Percentiles rank a stretch among this genome's conserved stretches.
These are phyloP conservation scores for Polychytrium aggregatum DNA, from an alignment of 192 early-diverging fungal species.

Conservation along the genomic window DNA sequence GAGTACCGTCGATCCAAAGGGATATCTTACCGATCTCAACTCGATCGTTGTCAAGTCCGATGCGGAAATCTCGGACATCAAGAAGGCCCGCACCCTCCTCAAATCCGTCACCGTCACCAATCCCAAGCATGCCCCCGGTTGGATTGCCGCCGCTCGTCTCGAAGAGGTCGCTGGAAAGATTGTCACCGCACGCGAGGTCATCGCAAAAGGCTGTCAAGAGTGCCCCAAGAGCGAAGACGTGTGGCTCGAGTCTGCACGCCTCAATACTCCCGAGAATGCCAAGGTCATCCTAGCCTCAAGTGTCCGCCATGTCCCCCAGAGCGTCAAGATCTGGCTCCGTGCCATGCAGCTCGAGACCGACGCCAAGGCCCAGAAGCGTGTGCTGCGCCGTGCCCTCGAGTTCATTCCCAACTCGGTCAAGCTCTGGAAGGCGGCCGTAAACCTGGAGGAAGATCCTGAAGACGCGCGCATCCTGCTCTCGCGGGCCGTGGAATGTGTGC, in stretches of 20 bases:
- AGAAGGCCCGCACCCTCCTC: slow-evolving; percentile 78
- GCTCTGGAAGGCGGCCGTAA: slow-evolving; percentile 87
- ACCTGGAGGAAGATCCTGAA: slow-evolving; percentile 81
- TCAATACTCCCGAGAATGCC: slow-evolving; percentile 74
- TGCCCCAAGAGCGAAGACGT: slow-evolving; percentile 92
- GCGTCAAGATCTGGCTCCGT: slow-evolving; percentile 85
- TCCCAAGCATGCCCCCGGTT: slow-evolving; percentile 92
- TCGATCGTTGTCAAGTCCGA: slow-evolving; percentile 67
- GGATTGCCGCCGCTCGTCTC: slow-evolving; percentile 94
- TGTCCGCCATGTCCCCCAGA: slow-evolving; percentile 76
- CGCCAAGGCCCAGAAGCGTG: slow-evolving; percentile 59
- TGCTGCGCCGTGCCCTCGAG: slow-evolving; percentile 85
- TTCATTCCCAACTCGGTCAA: slow-evolving; percentile 82
- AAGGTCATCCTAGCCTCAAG: slow-evolving; percentile 87
- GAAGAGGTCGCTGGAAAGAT: slow-evolving; percentile 87
- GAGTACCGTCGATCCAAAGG: slow-evolving; percentile 88
- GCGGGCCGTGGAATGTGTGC: slow-evolving; percentile 89
- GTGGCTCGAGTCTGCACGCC: slow-evolving; percentile 90
- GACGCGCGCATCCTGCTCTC: slow-evolving; percentile 85
- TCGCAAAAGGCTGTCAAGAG: slow-evolving; percentile 85
- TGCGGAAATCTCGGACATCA: slow-evolving; percentile 78
- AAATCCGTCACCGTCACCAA: slow-evolving; percentile 86
- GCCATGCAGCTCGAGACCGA: slow-evolving; percentile 80
- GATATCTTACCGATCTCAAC: slow-evolving; percentile 89
- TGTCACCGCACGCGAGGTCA: slow-evolving; percentile 69